phyloP scores from a whole-genome alignment of 345 rosid genomes.

The Heritiera fomes region DNA sequence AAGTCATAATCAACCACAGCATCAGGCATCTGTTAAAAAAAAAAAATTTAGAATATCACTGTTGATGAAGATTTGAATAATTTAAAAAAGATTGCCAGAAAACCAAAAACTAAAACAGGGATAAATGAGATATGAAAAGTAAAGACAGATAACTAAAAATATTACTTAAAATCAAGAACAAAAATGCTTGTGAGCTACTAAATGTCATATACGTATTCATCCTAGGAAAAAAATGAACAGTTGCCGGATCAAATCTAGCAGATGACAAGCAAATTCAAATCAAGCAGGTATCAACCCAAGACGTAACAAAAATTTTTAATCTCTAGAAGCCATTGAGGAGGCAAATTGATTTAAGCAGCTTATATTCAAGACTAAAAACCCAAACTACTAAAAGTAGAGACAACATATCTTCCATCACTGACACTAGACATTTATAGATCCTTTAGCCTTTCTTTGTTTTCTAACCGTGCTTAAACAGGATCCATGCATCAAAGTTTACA shows the following conservation, averaged over 20 bases:
- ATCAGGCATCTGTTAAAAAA: constrained; percentile 77
- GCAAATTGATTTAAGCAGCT: neutral
- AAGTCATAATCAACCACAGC: constrained; percentile 92
- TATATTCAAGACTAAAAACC: neutral
- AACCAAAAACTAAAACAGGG: neutral
- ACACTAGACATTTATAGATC: neutral
- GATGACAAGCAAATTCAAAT: neutral
- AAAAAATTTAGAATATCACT: constrained; percentile 9
- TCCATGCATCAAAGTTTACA: neutral
- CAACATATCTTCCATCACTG: neutral
- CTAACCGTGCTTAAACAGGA: constrained; percentile 17
- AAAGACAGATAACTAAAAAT: neutral
- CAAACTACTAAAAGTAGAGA: neutral
- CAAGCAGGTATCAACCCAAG: neutral
- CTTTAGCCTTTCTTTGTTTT: neutral
- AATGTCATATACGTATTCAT: neutral
- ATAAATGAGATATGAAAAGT: constrained; percentile 6
- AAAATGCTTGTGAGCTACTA: neutral
- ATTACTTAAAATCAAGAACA: neutral
- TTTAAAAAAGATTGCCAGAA: neutral
- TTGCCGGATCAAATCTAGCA: constrained; percentile 6
- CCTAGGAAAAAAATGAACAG: constrained; percentile 17
- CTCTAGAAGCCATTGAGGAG: neutral
- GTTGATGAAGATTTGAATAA: constrained; percentile 12
- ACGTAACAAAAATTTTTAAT: neutral